These are phyloP conservation scores for Neofusicoccum ribis DNA, from an alignment of 2,329 filamentous ascomycete genomes.

Conservation along the genomic window DNA sequence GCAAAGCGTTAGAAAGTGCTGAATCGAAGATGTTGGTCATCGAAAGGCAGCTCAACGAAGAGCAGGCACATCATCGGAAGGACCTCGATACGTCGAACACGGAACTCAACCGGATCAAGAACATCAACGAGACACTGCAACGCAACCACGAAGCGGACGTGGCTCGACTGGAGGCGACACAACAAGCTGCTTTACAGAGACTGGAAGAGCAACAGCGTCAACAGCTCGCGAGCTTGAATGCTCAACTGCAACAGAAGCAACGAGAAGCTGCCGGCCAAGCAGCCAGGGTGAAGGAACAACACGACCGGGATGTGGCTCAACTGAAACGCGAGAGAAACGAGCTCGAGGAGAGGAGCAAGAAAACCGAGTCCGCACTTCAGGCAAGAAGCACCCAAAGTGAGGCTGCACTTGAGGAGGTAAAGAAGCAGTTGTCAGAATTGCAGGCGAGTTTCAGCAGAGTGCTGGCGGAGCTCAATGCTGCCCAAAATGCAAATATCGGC, in stretches of 20 bases:
- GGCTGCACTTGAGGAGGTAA: constrained; percentile 7
- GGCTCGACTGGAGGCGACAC: constrained; percentile 47
- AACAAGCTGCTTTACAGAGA: constrained; percentile 36
- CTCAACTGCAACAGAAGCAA: constrained; percentile 34
- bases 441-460: constrained; percentile 41
- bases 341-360: constrained; percentile 29
- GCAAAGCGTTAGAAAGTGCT: constrained; percentile 57
- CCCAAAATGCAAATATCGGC: constrained; percentile 20
- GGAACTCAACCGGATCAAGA: constrained; percentile 57
- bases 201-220: constrained; percentile 51
- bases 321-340: constrained; percentile 28
- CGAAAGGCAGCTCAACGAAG: constrained; percentile 65
- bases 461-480: constrained; percentile 24
- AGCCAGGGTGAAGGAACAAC: constrained; percentile 34
- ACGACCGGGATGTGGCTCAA: constrained; percentile 34
- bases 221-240: constrained; percentile 39
- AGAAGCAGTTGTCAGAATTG: constrained; percentile 42
- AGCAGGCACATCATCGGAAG: constrained; percentile 70
- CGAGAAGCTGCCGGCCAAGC: constrained; percentile 32
- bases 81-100: constrained; percentile 54
- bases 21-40: constrained; percentile 57
- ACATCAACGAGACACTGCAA: constrained; percentile 70
- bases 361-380: constrained; percentile 27
- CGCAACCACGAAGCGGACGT: constrained; percentile 68
- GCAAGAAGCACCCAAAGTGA: constrained; percentile 24